Base-by-base conservation (phyloP, 768 basidiomycete genomes). In the Strobilomyces dryophilus region DNA sequence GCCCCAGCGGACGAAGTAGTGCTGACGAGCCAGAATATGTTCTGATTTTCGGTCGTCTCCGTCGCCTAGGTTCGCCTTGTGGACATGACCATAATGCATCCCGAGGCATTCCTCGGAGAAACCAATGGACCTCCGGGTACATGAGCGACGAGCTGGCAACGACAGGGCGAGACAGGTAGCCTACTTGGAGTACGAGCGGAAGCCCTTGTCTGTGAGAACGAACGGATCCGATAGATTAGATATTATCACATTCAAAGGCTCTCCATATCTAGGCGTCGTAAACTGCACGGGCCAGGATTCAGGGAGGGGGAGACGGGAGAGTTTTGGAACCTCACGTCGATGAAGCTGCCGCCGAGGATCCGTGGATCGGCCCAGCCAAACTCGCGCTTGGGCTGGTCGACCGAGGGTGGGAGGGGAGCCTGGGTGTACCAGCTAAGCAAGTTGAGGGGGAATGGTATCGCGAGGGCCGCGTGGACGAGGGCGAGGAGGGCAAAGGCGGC, bases 241-340 rank as follows among this genome's bases (percentile, higher is more conserved):
- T 41, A 94, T 84, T 61, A 94, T 87, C 44, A 90, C 76, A 61
- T 94, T 94, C 52, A 94, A 70, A 12, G 92, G 92, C 70, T 94
- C 92, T 40, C 92, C 92, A 32, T 76, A 76, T 53, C 73, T 72
- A 49, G 75, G 76, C 5, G 78, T 82, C 8, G 87, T 84, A 68
- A 76, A 89, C 89, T 91, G 52, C 24, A 21, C 15, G 36, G n/a
- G 24, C 32, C 17, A 41, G 42, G 14, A 32, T 26, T 46, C 12
- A 40, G 17, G 29, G 42, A 10, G 5, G 8, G 39, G 37, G 24
- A 8, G 1, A 18, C 9, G 29, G 10, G 43, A 24, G 40, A 41
- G 56, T 43, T n/a, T 24, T 31, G 17, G 29, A 49, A 39, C 53
- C 84, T 65, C 61, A 92, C 91, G 64, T 94, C 91, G 39, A 93